Evolutionary conservation across 2,329 filamentous ascomycete species (phyloP).

Genomic region (Pseudopyricularia javanii): DNA sequence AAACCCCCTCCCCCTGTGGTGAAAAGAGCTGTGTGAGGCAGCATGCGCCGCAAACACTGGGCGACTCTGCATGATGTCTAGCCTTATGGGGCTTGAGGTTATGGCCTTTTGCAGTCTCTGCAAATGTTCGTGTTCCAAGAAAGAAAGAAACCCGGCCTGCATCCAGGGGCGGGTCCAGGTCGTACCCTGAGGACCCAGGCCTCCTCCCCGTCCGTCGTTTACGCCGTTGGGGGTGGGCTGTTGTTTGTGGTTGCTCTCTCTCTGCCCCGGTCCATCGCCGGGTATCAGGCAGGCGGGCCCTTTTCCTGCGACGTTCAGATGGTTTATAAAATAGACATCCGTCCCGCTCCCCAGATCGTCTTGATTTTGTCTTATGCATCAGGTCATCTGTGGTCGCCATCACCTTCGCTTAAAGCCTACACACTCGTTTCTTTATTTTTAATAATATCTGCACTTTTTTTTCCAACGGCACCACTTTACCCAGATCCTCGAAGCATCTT

Average conservation of each 20-base stretch:
- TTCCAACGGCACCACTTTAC: background rate
- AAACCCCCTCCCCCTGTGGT: background rate
- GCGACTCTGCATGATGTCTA: background rate
- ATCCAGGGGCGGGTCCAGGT: background rate
- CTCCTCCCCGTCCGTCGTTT: no score
- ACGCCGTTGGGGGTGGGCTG: background rate
- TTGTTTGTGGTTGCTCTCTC: background rate
- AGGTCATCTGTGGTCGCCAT: background rate
- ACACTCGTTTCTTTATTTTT: background rate
- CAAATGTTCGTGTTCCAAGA: background rate
- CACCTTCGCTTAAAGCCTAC: background rate
- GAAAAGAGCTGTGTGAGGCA: background rate
- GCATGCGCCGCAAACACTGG: no score
- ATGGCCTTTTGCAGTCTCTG: no score
- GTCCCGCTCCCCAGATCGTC: background rate
- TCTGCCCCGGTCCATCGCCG: background rate
- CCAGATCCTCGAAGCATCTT: background rate
- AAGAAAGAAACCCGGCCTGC: background rate
- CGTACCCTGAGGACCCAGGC: background rate
- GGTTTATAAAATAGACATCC: background rate
- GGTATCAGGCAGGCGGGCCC: background rate
- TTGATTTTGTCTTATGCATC: background rate
- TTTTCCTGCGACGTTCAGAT: background rate
- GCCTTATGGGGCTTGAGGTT: background rate
- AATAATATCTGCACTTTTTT: background rate